A percentile compares a stretch with the other conserved stretches of the same genome.
phyloP scores from a whole-genome alignment of 2,329 filamentous ascomycete species.

The Ophiostoma novo-ulmi region DNA sequence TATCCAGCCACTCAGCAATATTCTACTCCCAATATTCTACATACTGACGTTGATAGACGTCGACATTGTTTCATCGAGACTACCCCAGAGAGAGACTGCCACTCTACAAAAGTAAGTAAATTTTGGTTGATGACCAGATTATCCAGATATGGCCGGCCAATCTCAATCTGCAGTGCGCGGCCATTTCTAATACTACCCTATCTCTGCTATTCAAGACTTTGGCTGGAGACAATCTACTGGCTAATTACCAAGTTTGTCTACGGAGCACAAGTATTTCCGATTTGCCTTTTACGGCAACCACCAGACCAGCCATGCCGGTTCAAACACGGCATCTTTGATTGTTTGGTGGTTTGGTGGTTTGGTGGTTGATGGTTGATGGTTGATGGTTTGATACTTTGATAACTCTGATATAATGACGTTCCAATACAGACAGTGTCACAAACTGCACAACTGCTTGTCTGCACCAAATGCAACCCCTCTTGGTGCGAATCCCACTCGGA shows the following conservation, averaged over 20 bases:
- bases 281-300: neutral
- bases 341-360: no score
- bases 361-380: no score
- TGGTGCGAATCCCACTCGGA: slow-evolving; percentile 5
- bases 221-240: no score
- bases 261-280: neutral
- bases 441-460: neutral
- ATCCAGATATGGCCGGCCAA: neutral
- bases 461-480: neutral
- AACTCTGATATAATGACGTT: no score
- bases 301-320: neutral
- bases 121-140: neutral
- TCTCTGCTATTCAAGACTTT: neutral
- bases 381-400: no score
- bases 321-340: neutral
- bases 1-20: no score
- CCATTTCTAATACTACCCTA: neutral
- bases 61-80: neutral
- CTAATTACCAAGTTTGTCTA: neutral
- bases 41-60: neutral
- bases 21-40: no score
- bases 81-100: neutral
- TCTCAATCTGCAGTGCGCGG: neutral
- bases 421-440: no score
- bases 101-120: neutral